Evolutionary conservation across 106 monocot species (phyloP).

Genomic region (Dendrobium catenatum): DNA sequence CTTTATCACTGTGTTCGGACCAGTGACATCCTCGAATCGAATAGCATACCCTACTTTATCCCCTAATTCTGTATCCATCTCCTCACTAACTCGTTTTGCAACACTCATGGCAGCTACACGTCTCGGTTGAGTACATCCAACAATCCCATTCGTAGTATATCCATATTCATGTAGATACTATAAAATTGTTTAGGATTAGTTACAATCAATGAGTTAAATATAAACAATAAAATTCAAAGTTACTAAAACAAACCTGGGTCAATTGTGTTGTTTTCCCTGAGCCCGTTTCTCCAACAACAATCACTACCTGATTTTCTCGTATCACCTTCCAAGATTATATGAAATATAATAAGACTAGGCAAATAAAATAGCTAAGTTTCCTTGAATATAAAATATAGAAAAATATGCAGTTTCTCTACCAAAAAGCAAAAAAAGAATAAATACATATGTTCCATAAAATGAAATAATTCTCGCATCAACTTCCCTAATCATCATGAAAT

Average conservation of each 20-base stretch:
- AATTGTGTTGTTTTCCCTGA: constrained; percentile 94
- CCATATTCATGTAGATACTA: constrained; percentile 91
- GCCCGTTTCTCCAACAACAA: constrained; percentile 98
- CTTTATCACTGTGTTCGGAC: constrained; percentile 80
- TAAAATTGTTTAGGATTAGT: constrained; percentile 1
- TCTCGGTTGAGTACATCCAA: constrained; percentile 95
- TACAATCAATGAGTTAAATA: not conserved
- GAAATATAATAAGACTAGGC: not conserved
- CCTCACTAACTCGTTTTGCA: constrained; percentile 86
- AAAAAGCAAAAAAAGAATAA: not conserved
- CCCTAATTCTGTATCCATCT: constrained; percentile 87
- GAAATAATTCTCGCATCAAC: not conserved
- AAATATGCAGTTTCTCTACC: not conserved
- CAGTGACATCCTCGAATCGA: constrained; percentile 86
- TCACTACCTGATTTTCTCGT: constrained; percentile 88
- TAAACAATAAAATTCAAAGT: not conserved
- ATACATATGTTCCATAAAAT: not conserved
- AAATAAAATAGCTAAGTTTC: not conserved
- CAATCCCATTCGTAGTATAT: constrained; percentile 49
- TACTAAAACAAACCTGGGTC: constrained; percentile 46
- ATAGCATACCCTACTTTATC: constrained; percentile 91
- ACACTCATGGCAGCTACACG: constrained; percentile 99
- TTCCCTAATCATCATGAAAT: not conserved
- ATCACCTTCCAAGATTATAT: constrained; percentile 47
- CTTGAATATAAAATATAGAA: not conserved